Conservation (phyloP, 108 stramenopile species). For the Nannochloropsis salina region DNA sequence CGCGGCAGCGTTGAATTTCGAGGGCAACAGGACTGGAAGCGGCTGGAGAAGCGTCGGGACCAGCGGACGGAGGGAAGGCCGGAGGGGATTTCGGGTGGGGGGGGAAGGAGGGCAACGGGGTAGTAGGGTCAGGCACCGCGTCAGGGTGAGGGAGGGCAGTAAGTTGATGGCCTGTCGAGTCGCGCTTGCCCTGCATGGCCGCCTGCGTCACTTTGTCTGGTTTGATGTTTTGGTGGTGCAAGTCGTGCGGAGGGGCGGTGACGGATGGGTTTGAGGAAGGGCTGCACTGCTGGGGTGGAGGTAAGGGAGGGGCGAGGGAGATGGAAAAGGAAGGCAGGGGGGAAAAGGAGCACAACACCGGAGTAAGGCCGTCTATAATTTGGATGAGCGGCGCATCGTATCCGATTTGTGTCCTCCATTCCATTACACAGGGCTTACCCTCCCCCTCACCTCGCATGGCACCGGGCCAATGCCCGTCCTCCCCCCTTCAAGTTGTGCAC, state of each 20-base stretch:
- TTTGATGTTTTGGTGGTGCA: background rate
- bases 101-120: background rate
- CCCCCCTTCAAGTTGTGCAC: too few relatives aligned
- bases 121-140: background rate
- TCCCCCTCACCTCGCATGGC: too few relatives aligned
- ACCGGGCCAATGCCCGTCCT: too few relatives aligned
- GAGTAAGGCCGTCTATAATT: background rate
- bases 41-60: background rate
- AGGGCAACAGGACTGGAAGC: background rate
- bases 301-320: background rate
- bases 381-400: too few relatives aligned
- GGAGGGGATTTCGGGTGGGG: background rate
- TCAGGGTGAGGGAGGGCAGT: background rate
- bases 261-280: background rate
- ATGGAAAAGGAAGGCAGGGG: background rate
- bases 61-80: background rate
- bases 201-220: background rate
- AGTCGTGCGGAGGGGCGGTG: background rate
- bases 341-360: background rate
- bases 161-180: background rate
- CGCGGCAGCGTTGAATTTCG: slow-evolving; percentile 2
- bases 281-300: background rate
- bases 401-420: too few relatives aligned
- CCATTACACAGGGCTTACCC: too few relatives aligned
- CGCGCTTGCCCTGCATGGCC: background rate